Percentiles rank a stretch among this genome's conserved stretches.
Conservation (phyloP, 2,329 filamentous ascomycete genomes). For the Sarocladium brachiariae region DNA sequence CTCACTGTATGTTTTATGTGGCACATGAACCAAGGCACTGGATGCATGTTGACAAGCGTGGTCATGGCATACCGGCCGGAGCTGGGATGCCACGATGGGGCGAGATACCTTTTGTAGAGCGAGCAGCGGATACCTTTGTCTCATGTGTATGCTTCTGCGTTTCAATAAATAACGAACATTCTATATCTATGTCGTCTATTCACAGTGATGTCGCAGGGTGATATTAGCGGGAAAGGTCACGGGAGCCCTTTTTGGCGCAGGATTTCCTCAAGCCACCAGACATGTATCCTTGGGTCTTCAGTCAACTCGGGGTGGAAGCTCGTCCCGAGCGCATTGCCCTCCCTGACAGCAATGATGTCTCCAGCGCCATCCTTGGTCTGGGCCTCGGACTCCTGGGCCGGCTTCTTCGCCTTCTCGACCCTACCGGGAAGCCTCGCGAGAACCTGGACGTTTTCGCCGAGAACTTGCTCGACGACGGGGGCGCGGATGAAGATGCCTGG, state of each 20-base stretch:
- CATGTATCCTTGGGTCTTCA: constrained; percentile 77
- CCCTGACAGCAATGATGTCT: constrained; percentile 81
- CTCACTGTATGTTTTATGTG: too few species aligned
- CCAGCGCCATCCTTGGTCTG: constrained; percentile 36
- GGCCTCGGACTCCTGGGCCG: constrained; percentile 28
- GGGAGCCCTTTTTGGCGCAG: background rate
- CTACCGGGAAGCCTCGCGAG: constrained; percentile 42
- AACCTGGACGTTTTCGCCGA: constrained; percentile 44
- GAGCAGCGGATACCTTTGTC: too few species aligned
- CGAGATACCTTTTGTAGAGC: too few species aligned
- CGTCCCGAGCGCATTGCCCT: constrained; percentile 88
- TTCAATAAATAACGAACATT: too few species aligned
- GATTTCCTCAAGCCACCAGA: constrained; percentile 84
- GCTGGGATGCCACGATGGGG: too few species aligned
- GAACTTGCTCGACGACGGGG: constrained; percentile 80
- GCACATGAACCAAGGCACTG: too few species aligned
- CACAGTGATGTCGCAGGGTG: too few species aligned
- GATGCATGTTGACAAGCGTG: too few species aligned
- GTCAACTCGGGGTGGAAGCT: constrained; percentile 96
- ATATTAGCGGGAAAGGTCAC: too few species aligned
- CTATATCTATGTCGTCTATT: too few species aligned
- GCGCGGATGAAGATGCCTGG: constrained; percentile 89
- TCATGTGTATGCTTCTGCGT: too few species aligned
- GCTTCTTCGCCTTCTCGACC: constrained; percentile 29
- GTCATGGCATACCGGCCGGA: too few species aligned